Conservation (phyloP, 139 green algal genomes). For the Klebsormidium nitens region DNA sequence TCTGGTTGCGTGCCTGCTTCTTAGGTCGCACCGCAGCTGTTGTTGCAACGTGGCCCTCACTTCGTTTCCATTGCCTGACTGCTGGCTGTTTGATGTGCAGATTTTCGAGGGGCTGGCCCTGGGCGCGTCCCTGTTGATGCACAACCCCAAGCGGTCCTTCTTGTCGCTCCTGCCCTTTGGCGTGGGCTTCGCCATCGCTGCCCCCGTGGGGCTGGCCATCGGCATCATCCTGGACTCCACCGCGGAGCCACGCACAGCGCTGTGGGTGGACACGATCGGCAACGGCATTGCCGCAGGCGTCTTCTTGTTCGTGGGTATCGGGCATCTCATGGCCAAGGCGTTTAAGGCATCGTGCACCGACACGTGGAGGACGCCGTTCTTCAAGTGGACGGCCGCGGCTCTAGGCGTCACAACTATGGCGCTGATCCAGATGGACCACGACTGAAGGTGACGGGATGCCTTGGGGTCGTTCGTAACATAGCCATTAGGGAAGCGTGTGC, state of each 20-base stretch:
- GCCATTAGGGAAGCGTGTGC: no score
- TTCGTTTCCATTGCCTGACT: no score
- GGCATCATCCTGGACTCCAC: constrained; percentile 13
- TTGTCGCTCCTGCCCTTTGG: not conserved
- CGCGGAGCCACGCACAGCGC: no score
- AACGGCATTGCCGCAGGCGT: constrained; percentile 23
- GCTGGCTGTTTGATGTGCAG: not conserved
- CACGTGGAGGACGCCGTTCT: not conserved
- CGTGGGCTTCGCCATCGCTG: not conserved
- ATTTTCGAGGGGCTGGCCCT: constrained; percentile 21
- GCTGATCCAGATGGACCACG: constrained; percentile 12
- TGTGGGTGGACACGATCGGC: constrained; percentile 10
- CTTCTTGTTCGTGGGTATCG: constrained; percentile 17
- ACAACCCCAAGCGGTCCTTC: not conserved
- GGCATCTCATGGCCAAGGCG: constrained; percentile 13
- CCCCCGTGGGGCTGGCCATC: constrained; percentile 15
- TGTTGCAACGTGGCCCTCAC: no score
- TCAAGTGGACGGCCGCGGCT: not conserved
- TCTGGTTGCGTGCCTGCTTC: not conserved
- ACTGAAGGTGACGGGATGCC: no score
- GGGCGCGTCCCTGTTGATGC: not conserved
- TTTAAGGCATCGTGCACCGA: not conserved
- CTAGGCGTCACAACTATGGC: constrained; percentile 5
- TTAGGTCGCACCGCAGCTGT: no score
- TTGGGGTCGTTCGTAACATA: no score